Conservation (phyloP, 2,329 filamentous ascomycete species). For the Elsinoe ampelina region DNA sequence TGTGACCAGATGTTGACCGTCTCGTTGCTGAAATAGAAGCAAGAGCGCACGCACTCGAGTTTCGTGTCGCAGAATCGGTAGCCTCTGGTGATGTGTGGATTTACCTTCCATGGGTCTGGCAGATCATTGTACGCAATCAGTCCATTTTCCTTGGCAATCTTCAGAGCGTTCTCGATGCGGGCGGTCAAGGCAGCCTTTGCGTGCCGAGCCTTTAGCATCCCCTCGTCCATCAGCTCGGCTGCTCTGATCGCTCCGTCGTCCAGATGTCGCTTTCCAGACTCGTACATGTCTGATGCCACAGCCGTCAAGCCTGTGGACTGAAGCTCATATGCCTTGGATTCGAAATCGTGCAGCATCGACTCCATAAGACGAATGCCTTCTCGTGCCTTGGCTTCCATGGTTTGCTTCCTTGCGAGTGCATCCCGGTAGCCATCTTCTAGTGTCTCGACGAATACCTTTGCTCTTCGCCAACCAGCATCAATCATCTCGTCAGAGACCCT, state of each 20-base stretch:
- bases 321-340: conserved; percentile 69
- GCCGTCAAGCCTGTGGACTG: conserved; percentile 67
- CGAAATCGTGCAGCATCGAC: conserved; percentile 73
- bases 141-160: conserved; percentile 69
- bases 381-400: conserved; percentile 82
- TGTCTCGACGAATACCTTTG: conserved; percentile 86
- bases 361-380: conserved; percentile 83
- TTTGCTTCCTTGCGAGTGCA: conserved; percentile 72
- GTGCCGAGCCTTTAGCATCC: conserved; percentile 70
- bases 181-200: conserved; percentile 40
- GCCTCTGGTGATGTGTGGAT: conserved; percentile 82
- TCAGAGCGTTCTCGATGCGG: conserved; percentile 74
- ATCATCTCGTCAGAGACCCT: conserved; percentile 84
- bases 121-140: conserved; percentile 84
- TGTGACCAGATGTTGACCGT: conserved; percentile 98
- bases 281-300: conserved; percentile 63
- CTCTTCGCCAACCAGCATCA: conserved; percentile 71
- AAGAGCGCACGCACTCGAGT: conserved; percentile 72
- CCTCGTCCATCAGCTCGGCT: conserved; percentile 67
- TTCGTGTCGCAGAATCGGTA: conserved; percentile 94
- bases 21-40: conserved; percentile 79
- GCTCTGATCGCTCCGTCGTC: conserved; percentile 70
- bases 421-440: conserved; percentile 82
- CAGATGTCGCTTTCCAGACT: conserved; percentile 68
- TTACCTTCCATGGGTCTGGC: conserved; percentile 85